Evolutionary conservation across 495 filamentous ascomycete genomes (phyloP).

Genomic region (Penicillium desertorum): DNA sequence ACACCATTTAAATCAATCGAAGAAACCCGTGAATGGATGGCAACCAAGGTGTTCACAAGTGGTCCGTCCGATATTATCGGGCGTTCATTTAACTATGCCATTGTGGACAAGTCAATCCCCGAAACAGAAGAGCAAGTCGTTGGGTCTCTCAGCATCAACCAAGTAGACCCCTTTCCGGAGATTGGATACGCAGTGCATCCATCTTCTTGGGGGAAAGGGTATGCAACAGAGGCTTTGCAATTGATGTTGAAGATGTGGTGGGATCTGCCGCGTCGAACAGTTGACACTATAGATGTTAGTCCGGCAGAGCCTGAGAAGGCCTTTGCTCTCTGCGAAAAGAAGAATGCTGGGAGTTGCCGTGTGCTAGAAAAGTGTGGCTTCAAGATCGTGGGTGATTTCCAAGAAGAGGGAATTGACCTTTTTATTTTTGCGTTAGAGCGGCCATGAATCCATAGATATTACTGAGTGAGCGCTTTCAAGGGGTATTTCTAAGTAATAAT

Average conservation of each 20-base stretch:
- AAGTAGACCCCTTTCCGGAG: slow-evolving; percentile 25
- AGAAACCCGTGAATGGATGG: slow-evolving; percentile 25
- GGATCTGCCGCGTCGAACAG: slow-evolving; percentile 14
- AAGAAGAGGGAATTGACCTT: slow-evolving; percentile 34
- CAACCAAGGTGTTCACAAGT: slow-evolving; percentile 19
- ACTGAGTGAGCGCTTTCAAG: background rate
- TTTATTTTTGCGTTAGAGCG: slow-evolving; percentile 46
- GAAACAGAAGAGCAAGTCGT: slow-evolving; percentile 19
- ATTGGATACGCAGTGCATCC: slow-evolving; percentile 36
- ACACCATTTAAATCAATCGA: slow-evolving; percentile 22
- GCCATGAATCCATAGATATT: background rate
- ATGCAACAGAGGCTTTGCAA: slow-evolving; percentile 34
- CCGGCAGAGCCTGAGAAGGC: slow-evolving; percentile 16
- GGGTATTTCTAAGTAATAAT: no score
- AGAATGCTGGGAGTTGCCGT: slow-evolving; percentile 30
- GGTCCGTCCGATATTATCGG: slow-evolving; percentile 21
- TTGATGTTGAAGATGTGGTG: slow-evolving; percentile 29
- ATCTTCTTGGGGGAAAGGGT: slow-evolving; percentile 35
- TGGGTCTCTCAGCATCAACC: slow-evolving; percentile 27
- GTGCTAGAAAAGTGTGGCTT: slow-evolving; percentile 39
- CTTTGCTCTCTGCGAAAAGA: slow-evolving; percentile 26
- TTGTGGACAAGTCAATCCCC: slow-evolving; percentile 24
- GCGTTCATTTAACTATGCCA: slow-evolving; percentile 23
- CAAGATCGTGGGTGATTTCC: slow-evolving; percentile 35
- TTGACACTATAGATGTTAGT: background rate